Conservation (phyloP, 306 rosid species). For the Cicer arietinum region DNA sequence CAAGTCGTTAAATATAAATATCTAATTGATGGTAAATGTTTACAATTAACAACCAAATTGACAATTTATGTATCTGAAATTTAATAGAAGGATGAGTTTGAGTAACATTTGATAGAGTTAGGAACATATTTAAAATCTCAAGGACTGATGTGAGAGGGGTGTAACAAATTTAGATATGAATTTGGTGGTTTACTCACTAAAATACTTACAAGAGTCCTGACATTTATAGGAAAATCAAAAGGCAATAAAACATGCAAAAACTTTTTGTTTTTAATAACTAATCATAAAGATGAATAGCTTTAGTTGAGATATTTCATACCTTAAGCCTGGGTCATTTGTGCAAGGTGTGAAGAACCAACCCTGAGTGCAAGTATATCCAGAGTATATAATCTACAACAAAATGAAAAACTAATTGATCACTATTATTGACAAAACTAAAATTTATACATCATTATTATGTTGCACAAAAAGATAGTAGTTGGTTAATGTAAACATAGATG, state of each 20-base stretch:
- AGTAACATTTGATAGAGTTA: too few relatives aligned
- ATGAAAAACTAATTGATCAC: background rate
- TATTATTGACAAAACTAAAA: conserved; percentile 4
- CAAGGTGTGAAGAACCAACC: conserved; percentile 99
- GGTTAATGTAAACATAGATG: background rate
- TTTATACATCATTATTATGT: background rate
- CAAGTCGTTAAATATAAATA: too few relatives aligned
- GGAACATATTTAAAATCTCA: too few relatives aligned
- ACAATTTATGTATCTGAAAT: too few relatives aligned
- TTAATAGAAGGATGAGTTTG: too few relatives aligned
- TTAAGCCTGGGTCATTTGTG: conserved; percentile 76
- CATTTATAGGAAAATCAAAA: background rate
- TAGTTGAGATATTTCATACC: conserved; percentile 56
- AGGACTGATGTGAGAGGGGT: too few relatives aligned
- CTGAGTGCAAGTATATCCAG: conserved; percentile 84
- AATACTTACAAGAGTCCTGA: background rate
- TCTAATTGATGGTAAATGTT: too few relatives aligned
- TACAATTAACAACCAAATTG: too few relatives aligned
- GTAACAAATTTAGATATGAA: too few relatives aligned
- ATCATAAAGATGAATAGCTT: conserved; percentile 29
- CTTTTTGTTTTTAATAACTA: background rate
- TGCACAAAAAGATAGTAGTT: background rate
- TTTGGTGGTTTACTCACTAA: too few relatives aligned
- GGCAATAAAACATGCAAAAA: conserved; percentile 2
- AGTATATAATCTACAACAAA: conserved; percentile 70